These are phyloP conservation scores for Chernovozyma sophiae-reginae DNA, from an alignment of 1,139 yeast species.

Conservation along the genomic window DNA sequence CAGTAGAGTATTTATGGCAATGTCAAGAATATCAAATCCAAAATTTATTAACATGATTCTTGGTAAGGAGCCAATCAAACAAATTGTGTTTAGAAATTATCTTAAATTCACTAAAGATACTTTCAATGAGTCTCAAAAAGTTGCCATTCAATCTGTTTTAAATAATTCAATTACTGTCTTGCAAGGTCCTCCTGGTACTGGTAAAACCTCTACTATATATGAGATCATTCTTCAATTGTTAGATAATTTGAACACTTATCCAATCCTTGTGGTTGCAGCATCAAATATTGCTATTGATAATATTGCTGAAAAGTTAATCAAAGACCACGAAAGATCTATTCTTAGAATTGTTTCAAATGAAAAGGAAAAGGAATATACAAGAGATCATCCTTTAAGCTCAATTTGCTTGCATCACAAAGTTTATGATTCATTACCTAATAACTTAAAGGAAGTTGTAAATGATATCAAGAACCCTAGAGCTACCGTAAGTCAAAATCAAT, in stretches of 20 bases:
- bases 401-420: constrained; percentile 65
- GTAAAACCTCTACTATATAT: constrained; percentile 62
- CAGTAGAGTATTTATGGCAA: constrained; percentile 58
- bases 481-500: constrained; percentile 36
- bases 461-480: constrained; percentile 42
- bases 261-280: constrained; percentile 71
- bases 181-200: constrained; percentile 71
- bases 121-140: constrained; percentile 62
- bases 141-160: constrained; percentile 64
- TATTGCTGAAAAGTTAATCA: constrained; percentile 63
- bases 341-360: constrained; percentile 58
- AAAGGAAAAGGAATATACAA: constrained; percentile 58
- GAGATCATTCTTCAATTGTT: constrained; percentile 63
- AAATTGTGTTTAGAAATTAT: constrained; percentile 52
- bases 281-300: constrained; percentile 75
- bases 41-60: constrained; percentile 54
- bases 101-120: constrained; percentile 44
- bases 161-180: constrained; percentile 62
- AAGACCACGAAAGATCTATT: constrained; percentile 47
- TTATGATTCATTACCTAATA: constrained; percentile 43
- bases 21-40: constrained; percentile 56
- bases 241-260: constrained; percentile 51
- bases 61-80: constrained; percentile 59
- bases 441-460: constrained; percentile 37
- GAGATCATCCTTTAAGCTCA: constrained; percentile 50